A percentile compares a stretch with the other conserved stretches of the same genome.
Evolutionary conservation across 1,284 basidiomycete genomes (phyloP).

Genomic region (Pyrrhoderma noxium): DNA sequence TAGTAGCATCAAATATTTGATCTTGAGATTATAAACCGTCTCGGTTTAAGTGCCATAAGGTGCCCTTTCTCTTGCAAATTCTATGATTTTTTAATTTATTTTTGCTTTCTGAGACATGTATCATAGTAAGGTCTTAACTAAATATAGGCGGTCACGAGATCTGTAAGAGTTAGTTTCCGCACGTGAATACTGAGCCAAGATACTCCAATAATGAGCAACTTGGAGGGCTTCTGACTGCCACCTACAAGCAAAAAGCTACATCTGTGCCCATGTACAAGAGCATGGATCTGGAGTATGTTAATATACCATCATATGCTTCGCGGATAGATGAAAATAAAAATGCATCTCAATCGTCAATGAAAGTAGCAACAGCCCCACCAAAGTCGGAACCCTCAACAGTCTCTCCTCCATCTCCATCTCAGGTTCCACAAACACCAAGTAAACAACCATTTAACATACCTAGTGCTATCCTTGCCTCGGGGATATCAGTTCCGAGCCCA

Average conservation of each 20-base stretch:
- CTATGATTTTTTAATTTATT: too few species aligned
- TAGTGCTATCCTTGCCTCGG: slow-evolving; percentile 20
- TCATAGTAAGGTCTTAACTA: too few species aligned
- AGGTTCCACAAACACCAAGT: slow-evolving; percentile 12
- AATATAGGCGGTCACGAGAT: too few species aligned
- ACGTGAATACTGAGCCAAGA: background rate
- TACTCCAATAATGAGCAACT: background rate
- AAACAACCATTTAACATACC: slow-evolving; percentile 19
- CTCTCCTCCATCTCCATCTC: slow-evolving; percentile 4
- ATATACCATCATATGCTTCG: slow-evolving; percentile 40
- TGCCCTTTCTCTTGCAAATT: too few species aligned
- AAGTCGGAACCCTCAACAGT: slow-evolving; percentile 9
- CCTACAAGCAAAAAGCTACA: too few species aligned
- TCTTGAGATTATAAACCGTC: too few species aligned
- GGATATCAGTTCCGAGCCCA: slow-evolving; percentile 20
- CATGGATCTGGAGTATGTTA: slow-evolving; percentile 36
- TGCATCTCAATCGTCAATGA: slow-evolving; percentile 31
- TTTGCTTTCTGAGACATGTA: too few species aligned
- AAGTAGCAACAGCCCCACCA: slow-evolving; percentile 28
- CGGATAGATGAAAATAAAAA: slow-evolving; percentile 28
- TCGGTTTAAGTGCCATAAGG: too few species aligned
- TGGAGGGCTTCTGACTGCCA: too few species aligned
- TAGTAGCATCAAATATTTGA: too few species aligned
- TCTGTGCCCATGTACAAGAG: too few species aligned
- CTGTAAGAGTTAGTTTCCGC: background rate